Base-by-base conservation (phyloP, 2,329 filamentous ascomycete genomes). In the Huntiella bhutanensis region DNA sequence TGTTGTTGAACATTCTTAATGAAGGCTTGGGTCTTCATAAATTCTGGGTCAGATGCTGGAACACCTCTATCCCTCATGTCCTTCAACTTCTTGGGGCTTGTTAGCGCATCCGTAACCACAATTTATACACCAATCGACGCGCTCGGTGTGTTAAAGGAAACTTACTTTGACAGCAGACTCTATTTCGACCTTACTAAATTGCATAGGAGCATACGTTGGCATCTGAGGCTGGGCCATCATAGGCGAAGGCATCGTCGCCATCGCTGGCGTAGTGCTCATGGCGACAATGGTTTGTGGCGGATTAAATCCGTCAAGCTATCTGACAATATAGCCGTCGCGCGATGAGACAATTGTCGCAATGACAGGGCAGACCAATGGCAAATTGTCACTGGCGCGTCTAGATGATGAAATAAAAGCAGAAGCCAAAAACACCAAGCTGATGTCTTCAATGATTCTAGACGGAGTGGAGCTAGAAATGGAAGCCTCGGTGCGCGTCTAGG, bases 31-130 rank as follows among this genome's bases (percentile, higher is more conserved):
- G 78, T 74, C 63, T 91, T 92, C 56, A 88, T 71, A 56, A 80
- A 87, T 59, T 96, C 87, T 40, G 88, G 88, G 56, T 96, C 86
- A 48, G 72, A 80, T 48, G 77, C 71, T 36, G 83, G 75, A 17
- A 92, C 80, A 54, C 87, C 87, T 55, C 80, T 72, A 47, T 82
- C 74, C 63, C 88, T 91, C 82, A 96, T 86, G 60, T 83, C 76
- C 58, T 82, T 80, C 53, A 82, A 91, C 71, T 84, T 86, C 87
- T 95, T 15, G 12, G 17, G 16, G 5, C 8, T 15, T 37, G 15
- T 13, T 22, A 12, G 13, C 35, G n/a, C 13, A 11, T 22, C 16
- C 16, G 17, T 5, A 32, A 15, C 5, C 12, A 12, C 2, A 28
- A 16, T n/a, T 13, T 8, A 35, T 43, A 28, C 22, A 11, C 13